These are phyloP conservation scores for Aspergillus panamensis DNA, from an alignment of 495 filamentous ascomycete genomes.

Conservation along the genomic window DNA sequence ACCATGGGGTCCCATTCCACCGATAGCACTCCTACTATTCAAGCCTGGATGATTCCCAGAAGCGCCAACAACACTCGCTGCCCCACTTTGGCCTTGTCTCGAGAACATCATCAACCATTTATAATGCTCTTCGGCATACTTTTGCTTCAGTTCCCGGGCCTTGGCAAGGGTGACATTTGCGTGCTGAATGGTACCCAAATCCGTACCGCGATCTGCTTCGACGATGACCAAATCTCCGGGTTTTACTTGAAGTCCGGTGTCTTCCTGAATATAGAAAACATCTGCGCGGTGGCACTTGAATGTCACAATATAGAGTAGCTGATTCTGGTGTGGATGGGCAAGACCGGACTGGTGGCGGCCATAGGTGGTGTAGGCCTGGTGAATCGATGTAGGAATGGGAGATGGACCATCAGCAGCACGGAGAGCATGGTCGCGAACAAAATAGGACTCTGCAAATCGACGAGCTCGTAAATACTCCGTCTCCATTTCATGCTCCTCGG, in stretches of 20 bases:
- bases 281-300: conserved; percentile 95
- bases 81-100: conserved; percentile 60
- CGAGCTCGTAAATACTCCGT: conserved; percentile 44
- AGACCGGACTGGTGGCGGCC: conserved; percentile 56
- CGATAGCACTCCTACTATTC: conserved; percentile 58
- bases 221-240: conserved; percentile 93
- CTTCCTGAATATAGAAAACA: conserved; percentile 94
- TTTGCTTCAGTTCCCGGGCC: conserved; percentile 83
- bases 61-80: conserved; percentile 48
- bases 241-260: conserved; percentile 85
- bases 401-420: conserved; percentile 39
- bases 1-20: conserved; percentile 68
- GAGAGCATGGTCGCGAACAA: conserved; percentile 42
- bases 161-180: conserved; percentile 78
- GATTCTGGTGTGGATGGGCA: conserved; percentile 70
- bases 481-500: conserved; percentile 38
- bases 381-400: conserved; percentile 41
- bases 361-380: conserved; percentile 53
- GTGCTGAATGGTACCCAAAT: conserved; percentile 87
- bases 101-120: conserved; percentile 98
- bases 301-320: conserved; percentile 85
- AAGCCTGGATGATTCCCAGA: conserved; percentile 44
- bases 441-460: conserved; percentile 49
- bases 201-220: conserved; percentile 92
- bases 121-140: conserved; percentile 89